These are phyloP conservation scores for Globisporangium perplexum DNA, from an alignment of 352 stramenopile species.

Conservation along the genomic window DNA sequence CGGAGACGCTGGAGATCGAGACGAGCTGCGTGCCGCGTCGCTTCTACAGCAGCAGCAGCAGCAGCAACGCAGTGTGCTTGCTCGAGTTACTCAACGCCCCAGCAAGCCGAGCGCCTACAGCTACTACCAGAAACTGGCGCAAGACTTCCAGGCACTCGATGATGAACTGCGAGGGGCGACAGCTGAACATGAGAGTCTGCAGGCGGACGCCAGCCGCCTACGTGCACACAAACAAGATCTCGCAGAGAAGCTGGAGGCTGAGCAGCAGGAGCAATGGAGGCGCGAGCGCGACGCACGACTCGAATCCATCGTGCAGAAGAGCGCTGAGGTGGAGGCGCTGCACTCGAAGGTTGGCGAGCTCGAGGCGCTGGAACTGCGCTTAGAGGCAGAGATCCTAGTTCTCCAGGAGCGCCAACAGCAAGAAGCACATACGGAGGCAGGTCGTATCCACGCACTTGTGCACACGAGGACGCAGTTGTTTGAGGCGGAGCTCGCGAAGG, in stretches of 20 bases:
- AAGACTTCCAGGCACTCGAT: conserved; percentile 40
- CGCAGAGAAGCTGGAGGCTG: not conserved
- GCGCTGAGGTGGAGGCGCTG: conserved; percentile 15
- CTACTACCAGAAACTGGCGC: conserved; percentile 50
- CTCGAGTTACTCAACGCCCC: not conserved
- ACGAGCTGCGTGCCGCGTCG: not conserved
- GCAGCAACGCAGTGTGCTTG: not conserved
- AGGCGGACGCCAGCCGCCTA: conserved; percentile 12
- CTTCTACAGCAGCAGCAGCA: not conserved
- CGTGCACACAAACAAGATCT: conserved; percentile 10
- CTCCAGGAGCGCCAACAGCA: conserved; percentile 36
- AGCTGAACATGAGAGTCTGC: conserved; percentile 2
- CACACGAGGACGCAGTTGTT: conserved; percentile 37
- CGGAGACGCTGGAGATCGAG: conserved; percentile 5
- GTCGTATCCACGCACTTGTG: conserved; percentile 33
- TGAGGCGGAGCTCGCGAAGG: conserved; percentile 41
- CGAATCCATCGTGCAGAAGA: conserved; percentile 26
- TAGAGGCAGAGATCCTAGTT: conserved; percentile 43
- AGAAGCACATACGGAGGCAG: conserved; percentile 29
- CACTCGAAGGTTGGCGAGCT: conserved; percentile 21
- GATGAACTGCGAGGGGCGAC: conserved; percentile 23
- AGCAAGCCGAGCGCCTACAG: conserved; percentile 30
- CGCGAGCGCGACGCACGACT: conserved; percentile 32
- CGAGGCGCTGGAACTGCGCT: conserved; percentile 27
- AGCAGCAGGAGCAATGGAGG: conserved; percentile 26